A percentile compares a stretch with the other conserved stretches of the same genome.
Evolutionary conservation across 139 green algal genomes (phyloP).

Genomic region (Closterium sp.): DNA sequence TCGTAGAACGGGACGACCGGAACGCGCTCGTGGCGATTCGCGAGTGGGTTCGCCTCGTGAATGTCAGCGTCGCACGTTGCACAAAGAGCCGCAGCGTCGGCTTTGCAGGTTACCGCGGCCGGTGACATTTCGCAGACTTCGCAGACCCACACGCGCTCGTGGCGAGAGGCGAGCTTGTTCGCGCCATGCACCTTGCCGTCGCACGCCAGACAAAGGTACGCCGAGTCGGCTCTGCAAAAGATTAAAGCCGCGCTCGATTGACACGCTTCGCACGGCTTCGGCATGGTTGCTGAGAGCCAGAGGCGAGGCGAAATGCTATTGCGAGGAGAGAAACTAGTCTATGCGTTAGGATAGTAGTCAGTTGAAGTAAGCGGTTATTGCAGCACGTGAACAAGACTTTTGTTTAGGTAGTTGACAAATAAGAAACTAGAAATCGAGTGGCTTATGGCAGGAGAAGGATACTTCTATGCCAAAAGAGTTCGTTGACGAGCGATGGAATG

Average conservation of each 20-base stretch:
- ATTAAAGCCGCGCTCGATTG: conserved; percentile 14
- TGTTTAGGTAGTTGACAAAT: neutral
- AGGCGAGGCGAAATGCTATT: conserved; percentile 1
- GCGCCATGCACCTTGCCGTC: conserved; percentile 43
- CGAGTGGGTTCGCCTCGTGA: conserved; percentile 41
- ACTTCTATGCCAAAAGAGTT: neutral
- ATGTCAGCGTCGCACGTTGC: conserved; percentile 36
- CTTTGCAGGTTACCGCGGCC: conserved; percentile 31
- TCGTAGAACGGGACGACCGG: conserved; percentile 45
- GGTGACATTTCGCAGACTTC: conserved; percentile 43
- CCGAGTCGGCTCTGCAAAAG: conserved; percentile 41
- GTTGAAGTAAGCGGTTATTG: neutral
- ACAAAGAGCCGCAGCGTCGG: conserved; percentile 46
- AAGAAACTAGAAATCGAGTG: neutral
- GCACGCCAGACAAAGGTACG: conserved; percentile 37
- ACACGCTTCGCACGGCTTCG: conserved; percentile 43
- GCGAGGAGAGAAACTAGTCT: neutral
- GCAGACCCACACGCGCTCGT: conserved; percentile 49
- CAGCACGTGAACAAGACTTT: neutral
- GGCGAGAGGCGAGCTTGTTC: conserved; percentile 37
- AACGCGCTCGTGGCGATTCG: conserved; percentile 43
- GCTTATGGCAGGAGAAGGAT: neutral
- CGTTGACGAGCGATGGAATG: neutral
- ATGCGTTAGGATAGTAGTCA: neutral
- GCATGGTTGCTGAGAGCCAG: conserved; percentile 18